These are phyloP conservation scores for Populus deltoides DNA, from an alignment of 345 rosid genomes.

Conservation along the genomic window DNA sequence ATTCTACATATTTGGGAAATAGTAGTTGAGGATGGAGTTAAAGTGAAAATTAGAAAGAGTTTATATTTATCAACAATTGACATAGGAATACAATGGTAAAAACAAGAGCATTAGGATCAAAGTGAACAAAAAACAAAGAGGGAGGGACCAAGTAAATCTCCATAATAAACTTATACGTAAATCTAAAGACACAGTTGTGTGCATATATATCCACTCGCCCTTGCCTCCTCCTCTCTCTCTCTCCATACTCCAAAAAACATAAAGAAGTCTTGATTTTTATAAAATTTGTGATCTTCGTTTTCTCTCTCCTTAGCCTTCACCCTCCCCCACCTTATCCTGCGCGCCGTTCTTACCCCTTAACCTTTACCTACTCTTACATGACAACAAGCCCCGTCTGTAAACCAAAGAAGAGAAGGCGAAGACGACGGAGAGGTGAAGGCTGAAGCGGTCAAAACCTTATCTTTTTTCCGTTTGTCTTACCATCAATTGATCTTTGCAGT, in stretches of 20 bases:
- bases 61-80: too few species aligned
- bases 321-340: conserved; percentile 3
- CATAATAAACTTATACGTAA: background rate
- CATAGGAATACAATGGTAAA: too few species aligned
- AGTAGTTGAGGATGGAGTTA: too few species aligned
- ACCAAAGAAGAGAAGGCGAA: conserved; percentile 11
- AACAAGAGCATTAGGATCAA: background rate
- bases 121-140: background rate
- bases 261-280: too few species aligned
- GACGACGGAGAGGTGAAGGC: conserved; percentile 21
- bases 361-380: conserved; percentile 23
- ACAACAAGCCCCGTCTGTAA: conserved; percentile 29
- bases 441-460: background rate
- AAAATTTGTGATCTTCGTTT: background rate
- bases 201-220: background rate
- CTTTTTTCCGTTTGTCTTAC: background rate
- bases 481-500: background rate
- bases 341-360: background rate
- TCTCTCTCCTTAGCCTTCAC: conserved; percentile 5
- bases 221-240: background rate
- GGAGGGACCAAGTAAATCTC: background rate
- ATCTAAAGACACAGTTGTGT: background rate
- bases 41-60: too few species aligned
- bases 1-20: too few species aligned
- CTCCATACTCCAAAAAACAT: background rate